A percentile compares a stretch with the other conserved stretches of the same genome.
phyloP scores from a whole-genome alignment of 2,329 filamentous ascomycete genomes.

The Ascochyta koolunga region DNA sequence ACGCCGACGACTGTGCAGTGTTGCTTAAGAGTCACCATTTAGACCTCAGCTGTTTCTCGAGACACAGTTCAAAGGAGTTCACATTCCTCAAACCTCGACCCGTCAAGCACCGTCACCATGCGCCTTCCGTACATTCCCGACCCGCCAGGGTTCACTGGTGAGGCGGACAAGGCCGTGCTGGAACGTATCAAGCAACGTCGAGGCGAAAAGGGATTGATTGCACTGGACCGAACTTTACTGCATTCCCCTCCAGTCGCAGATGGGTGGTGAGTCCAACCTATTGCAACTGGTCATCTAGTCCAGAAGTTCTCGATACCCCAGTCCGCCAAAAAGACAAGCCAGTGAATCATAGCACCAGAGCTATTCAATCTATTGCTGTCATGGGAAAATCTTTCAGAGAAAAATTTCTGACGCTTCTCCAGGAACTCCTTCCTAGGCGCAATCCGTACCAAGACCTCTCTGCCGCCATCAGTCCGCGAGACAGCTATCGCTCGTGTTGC shows the following conservation, averaged over 20 bases:
- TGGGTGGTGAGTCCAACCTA: constrained; percentile 52
- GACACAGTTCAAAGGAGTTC: background rate
- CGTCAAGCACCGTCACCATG: constrained; percentile 46
- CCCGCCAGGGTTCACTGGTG: constrained; percentile 54
- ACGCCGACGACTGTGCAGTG: background rate
- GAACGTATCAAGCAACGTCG: constrained; percentile 58
- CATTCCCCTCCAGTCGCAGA: constrained; percentile 62
- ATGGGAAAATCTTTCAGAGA: background rate
- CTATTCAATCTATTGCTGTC: background rate
- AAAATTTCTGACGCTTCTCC: background rate
- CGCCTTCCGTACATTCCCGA: constrained; percentile 61
- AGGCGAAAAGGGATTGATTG: constrained; percentile 57
- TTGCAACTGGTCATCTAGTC: background rate
- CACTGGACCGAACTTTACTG: constrained; percentile 60
- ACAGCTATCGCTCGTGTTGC: constrained; percentile 82
- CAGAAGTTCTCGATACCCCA: background rate
- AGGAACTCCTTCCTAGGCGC: constrained; percentile 63
- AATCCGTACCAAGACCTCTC: constrained; percentile 60
- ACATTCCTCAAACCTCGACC: background rate
- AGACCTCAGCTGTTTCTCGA: background rate
- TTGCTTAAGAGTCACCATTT: background rate
- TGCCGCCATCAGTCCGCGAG: constrained; percentile 67
- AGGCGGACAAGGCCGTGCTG: constrained; percentile 58
- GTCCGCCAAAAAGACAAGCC: background rate
- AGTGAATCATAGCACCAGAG: background rate